Evolutionary conservation across 1,139 yeast species (phyloP).

Genomic region (Kodamaea arcana): DNA sequence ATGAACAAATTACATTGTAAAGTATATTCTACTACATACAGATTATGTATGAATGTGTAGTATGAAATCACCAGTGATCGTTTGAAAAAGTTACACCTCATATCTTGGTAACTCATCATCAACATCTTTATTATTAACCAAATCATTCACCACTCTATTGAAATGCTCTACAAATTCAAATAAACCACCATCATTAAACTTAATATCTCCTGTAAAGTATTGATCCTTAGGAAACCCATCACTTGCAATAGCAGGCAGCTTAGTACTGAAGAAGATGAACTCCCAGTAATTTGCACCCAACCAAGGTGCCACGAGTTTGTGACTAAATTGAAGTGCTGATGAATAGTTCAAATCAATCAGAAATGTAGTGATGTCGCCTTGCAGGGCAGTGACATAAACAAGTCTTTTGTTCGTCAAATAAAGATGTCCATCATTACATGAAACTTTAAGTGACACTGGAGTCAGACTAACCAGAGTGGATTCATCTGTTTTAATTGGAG

Average conservation of each 20-base stretch:
- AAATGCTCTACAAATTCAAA: conserved; percentile 26
- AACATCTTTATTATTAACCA: conserved; percentile 22
- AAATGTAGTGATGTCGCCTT: conserved; percentile 39
- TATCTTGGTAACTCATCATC: conserved; percentile 48
- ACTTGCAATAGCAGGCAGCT: conserved; percentile 25
- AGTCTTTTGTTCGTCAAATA: conserved; percentile 36
- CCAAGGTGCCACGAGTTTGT: conserved; percentile 48
- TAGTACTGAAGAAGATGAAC: conserved; percentile 35
- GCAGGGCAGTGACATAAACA: conserved; percentile 30
- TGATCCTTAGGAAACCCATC: conserved; percentile 44
- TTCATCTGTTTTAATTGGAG: too few relatives aligned
- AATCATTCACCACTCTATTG: conserved; percentile 23
- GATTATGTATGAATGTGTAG: too few relatives aligned
- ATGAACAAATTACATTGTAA: too few relatives aligned
- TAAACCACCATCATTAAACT: conserved; percentile 49
- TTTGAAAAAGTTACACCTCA: too few relatives aligned
- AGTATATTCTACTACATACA: too few relatives aligned
- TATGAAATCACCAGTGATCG: too few relatives aligned
- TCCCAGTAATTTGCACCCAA: conserved; percentile 53
- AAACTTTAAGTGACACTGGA: conserved; percentile 12
- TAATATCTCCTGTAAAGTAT: conserved; percentile 34
- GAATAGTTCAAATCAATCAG: conserved; percentile 24
- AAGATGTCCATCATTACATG: conserved; percentile 25
- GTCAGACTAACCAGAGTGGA: too few relatives aligned
- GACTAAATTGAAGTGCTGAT: conserved; percentile 22